A percentile compares a stretch with the other conserved stretches of the same genome.
Evolutionary conservation across 1,284 basidiomycete species (phyloP).

Genomic region (Ganoderma resinaceum): DNA sequence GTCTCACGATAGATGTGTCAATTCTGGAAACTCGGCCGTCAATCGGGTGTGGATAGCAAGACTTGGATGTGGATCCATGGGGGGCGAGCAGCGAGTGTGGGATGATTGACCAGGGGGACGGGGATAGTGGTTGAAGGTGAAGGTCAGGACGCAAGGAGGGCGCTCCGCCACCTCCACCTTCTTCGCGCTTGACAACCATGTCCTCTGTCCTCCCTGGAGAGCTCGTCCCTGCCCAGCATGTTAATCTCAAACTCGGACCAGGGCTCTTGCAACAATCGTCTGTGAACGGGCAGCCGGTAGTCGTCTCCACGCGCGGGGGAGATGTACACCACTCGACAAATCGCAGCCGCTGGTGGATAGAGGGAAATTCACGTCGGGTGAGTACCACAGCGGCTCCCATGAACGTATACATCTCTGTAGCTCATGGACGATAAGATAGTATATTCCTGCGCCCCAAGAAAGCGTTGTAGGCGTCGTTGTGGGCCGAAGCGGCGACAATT

Average conservation of each 20-base stretch:
- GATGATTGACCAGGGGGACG: background rate
- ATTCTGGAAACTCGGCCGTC: conserved; percentile 72
- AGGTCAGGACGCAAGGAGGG: conserved; percentile 6
- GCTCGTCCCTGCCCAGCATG: conserved; percentile 68
- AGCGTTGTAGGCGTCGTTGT: conserved; percentile 78
- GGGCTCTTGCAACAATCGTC: conserved; percentile 64
- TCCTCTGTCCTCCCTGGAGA: conserved; percentile 74
- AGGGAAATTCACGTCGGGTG: conserved; percentile 77
- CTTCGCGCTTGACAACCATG: conserved; percentile 45
- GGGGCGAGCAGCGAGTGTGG: background rate
- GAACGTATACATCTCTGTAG: background rate
- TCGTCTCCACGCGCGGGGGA: conserved; percentile 75
- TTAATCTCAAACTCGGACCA: conserved; percentile 82
- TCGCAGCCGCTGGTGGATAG: conserved; percentile 82
- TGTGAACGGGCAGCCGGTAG: conserved; percentile 42
- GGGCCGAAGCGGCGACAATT: conserved; percentile 79
- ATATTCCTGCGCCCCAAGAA: conserved; percentile 85
- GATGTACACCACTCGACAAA: conserved; percentile 72
- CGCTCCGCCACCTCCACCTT: background rate
- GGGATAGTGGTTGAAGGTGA: background rate
- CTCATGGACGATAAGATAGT: conserved; percentile 53
- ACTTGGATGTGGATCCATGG: conserved; percentile 17
- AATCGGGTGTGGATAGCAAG: conserved; percentile 53
- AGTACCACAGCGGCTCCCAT: conserved; percentile 35
- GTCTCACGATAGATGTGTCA: conserved; percentile 71